A percentile compares a stretch with the other conserved stretches of the same genome.
Conservation (phyloP, 352 stramenopile genomes). For the Globisporangium barbulae region DNA sequence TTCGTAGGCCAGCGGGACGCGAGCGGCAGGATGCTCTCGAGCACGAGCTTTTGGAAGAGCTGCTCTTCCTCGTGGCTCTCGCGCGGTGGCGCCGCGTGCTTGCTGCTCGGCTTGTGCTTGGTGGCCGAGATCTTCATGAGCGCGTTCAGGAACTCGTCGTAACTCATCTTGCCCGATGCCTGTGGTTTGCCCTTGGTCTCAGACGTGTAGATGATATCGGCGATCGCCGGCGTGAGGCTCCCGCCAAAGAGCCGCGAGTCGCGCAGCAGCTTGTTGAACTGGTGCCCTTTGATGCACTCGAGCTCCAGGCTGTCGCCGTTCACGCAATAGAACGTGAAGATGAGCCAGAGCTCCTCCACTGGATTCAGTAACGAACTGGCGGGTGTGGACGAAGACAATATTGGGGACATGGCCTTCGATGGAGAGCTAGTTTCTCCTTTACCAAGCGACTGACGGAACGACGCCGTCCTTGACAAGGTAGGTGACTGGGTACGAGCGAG, state of each 20-base stretch:
- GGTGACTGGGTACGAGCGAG: constrained; percentile 16
- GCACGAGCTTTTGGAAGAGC: constrained; percentile 52
- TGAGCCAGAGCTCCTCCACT: constrained; percentile 69
- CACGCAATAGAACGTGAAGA: constrained; percentile 83
- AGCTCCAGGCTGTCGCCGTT: constrained; percentile 73
- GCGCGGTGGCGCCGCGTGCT: constrained; percentile 21
- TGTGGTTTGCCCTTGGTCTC: constrained; percentile 68
- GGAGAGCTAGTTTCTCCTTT: not conserved
- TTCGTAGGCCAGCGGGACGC: constrained; percentile 54
- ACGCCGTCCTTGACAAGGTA: constrained; percentile 1
- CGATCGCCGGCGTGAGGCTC: constrained; percentile 60
- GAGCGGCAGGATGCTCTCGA: constrained; percentile 54
- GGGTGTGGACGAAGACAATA: not conserved
- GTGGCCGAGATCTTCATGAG: constrained; percentile 59
- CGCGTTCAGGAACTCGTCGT: constrained; percentile 78
- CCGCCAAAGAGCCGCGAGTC: constrained; percentile 53
- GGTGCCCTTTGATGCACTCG: constrained; percentile 63
- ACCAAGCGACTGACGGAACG: constrained; percentile 3
- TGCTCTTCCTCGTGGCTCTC: constrained; percentile 49
- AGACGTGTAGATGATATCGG: constrained; percentile 77
- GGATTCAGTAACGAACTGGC: constrained; percentile 18
- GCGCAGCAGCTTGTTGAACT: constrained; percentile 70
- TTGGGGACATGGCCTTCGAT: not conserved
- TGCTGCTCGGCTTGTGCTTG: constrained; percentile 28
- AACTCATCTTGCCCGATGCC: constrained; percentile 66